Evolutionary conservation across 2,329 filamentous ascomycete species (phyloP).

Genomic region (Hypoxylon sp.): DNA sequence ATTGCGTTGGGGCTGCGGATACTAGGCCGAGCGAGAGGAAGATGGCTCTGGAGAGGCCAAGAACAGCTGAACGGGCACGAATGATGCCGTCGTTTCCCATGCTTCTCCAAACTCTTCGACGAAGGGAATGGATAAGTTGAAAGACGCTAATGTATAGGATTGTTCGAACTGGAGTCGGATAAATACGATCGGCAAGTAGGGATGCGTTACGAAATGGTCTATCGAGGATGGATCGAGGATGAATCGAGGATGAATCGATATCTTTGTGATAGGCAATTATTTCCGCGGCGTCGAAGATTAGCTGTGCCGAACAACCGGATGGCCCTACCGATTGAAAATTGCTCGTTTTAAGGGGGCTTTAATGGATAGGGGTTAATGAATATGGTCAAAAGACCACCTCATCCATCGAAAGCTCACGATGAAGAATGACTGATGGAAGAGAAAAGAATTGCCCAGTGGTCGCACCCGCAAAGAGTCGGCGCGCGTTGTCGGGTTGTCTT

Average conservation of each 20-base stretch:
- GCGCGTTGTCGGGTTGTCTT: slow-evolving; percentile 18
- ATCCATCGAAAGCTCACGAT: slow-evolving; percentile 25
- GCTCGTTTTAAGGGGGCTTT: slow-evolving; percentile 4
- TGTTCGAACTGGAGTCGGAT: slow-evolving; percentile 8
- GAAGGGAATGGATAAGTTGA: slow-evolving; percentile 14
- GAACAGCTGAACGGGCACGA: slow-evolving; percentile 63
- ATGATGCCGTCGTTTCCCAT: slow-evolving; percentile 53
- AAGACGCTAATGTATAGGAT: neutral
- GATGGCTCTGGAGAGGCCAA: slow-evolving; percentile 63
- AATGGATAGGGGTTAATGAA: slow-evolving; percentile 15
- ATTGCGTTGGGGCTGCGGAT: slow-evolving; percentile 62
- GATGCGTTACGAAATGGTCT: slow-evolving; percentile 7
- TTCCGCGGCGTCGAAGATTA: slow-evolving; percentile 5
- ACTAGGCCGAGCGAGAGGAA: slow-evolving; percentile 57
- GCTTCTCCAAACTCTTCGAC: slow-evolving; percentile 37
- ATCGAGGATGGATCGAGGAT: slow-evolving; percentile 4
- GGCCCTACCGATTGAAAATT: slow-evolving; percentile 14
- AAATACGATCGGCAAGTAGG: neutral
- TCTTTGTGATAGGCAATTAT: slow-evolving; percentile 28
- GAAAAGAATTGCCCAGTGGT: slow-evolving; percentile 6
- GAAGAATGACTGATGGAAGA: neutral
- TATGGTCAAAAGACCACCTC: slow-evolving; percentile 33
- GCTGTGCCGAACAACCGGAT: slow-evolving; percentile 20
- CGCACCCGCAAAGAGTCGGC: slow-evolving; percentile 14
- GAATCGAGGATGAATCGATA: slow-evolving; percentile 3